Evolutionary conservation across 140 eudicot species (phyloP).

Genomic region (Stevia rebaudiana): DNA sequence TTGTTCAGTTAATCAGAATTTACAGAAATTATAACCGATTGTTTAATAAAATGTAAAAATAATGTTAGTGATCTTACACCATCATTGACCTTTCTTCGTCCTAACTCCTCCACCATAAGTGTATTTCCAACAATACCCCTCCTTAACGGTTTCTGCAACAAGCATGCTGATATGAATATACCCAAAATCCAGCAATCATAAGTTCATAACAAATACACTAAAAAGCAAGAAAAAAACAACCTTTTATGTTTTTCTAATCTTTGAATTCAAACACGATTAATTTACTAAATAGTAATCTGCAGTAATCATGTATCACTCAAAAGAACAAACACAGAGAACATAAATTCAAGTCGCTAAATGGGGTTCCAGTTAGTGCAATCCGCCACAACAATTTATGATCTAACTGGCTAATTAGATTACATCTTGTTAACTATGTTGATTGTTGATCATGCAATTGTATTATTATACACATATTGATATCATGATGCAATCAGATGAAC

Average conservation of each 20-base stretch:
- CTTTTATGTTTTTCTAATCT: background rate
- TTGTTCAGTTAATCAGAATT: background rate
- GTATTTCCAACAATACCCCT: conserved; percentile 76
- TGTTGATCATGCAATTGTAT: background rate
- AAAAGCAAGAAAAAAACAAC: background rate
- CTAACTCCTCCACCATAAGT: conserved; percentile 82
- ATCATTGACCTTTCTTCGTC: conserved; percentile 60
- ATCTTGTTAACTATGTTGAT: background rate
- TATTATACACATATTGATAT: background rate
- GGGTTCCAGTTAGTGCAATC: background rate
- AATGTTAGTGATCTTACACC: conserved; percentile 47
- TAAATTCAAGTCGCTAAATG: background rate
- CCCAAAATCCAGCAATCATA: background rate
- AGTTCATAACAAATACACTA: background rate
- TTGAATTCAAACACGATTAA: background rate
- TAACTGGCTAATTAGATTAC: background rate
- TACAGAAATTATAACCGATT: background rate
- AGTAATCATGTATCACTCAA: background rate
- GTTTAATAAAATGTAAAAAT: background rate
- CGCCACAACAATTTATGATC: background rate
- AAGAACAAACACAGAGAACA: background rate
- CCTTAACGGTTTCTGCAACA: conserved; percentile 82
- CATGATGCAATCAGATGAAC: background rate
- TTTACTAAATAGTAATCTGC: no score
- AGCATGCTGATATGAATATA: background rate